These are phyloP conservation scores for Alternaria dauci DNA, from an alignment of 2,329 filamentous ascomycete species.

Conservation along the genomic window DNA sequence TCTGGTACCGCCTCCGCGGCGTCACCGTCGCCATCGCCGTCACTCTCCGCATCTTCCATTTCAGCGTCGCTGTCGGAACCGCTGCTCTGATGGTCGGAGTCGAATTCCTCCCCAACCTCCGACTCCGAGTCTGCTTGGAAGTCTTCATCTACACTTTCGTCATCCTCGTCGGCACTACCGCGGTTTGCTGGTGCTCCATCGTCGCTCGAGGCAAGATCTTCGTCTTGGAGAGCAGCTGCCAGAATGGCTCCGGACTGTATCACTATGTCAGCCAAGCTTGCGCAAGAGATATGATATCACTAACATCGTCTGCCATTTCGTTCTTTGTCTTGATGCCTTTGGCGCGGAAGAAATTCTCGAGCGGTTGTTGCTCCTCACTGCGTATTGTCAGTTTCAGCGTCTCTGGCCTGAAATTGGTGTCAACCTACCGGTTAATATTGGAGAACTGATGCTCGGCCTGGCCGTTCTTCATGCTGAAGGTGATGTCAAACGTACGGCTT, in stretches of 20 bases:
- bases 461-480: slow-evolving; percentile 87
- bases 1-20: slow-evolving; percentile 61
- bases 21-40: slow-evolving; percentile 60
- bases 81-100: slow-evolving; percentile 88
- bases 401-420: background rate
- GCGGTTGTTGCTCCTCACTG: slow-evolving; percentile 88
- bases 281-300: slow-evolving; percentile 41
- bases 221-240: slow-evolving; percentile 82
- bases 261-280: slow-evolving; percentile 33
- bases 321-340: slow-evolving; percentile 97
- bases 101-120: slow-evolving; percentile 95
- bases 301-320: slow-evolving; percentile 94
- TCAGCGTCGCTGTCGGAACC: slow-evolving; percentile 74
- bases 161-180: slow-evolving; percentile 93
- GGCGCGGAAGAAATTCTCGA: slow-evolving; percentile 97
- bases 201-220: slow-evolving; percentile 83
- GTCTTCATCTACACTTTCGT: slow-evolving; percentile 94
- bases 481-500: slow-evolving; percentile 96
- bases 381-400: slow-evolving; percentile 33
- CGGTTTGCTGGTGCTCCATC: slow-evolving; percentile 76
- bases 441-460: slow-evolving; percentile 92
- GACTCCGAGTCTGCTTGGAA: slow-evolving; percentile 92
- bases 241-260: slow-evolving; percentile 66
- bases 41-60: slow-evolving; percentile 68
- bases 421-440: slow-evolving; percentile 86